These are phyloP conservation scores for Salvia hispanica DNA, from an alignment of 257 asterid genomes.

Conservation along the genomic window DNA sequence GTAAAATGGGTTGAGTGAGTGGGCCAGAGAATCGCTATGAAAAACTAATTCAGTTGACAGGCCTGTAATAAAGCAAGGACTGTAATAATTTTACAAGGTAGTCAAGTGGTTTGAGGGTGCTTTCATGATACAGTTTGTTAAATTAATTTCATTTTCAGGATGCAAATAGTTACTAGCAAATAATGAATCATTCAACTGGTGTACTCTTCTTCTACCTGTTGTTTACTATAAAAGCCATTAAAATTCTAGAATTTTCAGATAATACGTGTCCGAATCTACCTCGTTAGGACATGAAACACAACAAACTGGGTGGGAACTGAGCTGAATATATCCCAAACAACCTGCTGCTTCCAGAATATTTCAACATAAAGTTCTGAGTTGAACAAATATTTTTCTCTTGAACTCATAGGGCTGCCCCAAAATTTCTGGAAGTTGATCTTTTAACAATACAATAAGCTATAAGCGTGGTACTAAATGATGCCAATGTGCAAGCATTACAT, in stretches of 20 bases:
- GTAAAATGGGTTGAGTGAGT: background rate
- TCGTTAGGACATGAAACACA: background rate
- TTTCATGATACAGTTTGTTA: background rate
- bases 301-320: background rate
- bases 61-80: slow-evolving; percentile 16
- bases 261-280: slow-evolving; percentile 12
- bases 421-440: background rate
- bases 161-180: background rate
- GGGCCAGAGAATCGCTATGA: background rate
- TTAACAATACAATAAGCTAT: too few species aligned
- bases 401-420: background rate
- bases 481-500: too few species aligned
- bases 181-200: slow-evolving; percentile 26
- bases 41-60: slow-evolving; percentile 21
- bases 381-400: background rate
- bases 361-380: background rate
- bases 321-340: slow-evolving; percentile 11
- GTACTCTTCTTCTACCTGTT: background rate
- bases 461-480: too few species aligned
- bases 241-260: background rate
- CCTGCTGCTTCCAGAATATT: slow-evolving; percentile 19
- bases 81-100: background rate
- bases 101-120: slow-evolving; percentile 24
- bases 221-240: background rate
- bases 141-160: background rate